These are phyloP conservation scores for Schwanniomyces yamadae DNA, from an alignment of 805 yeast genomes.

Conservation along the genomic window DNA sequence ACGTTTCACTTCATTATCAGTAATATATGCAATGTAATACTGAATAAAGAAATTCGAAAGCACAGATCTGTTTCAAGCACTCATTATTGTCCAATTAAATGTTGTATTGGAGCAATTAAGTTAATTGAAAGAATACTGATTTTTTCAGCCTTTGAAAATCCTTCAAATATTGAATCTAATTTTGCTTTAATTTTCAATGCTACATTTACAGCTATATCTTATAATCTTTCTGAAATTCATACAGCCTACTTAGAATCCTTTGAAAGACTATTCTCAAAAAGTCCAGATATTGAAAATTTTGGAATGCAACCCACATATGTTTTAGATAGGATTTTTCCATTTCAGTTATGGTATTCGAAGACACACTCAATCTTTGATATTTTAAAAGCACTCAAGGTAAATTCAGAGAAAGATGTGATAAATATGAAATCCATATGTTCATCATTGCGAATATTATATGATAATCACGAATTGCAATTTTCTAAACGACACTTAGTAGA, in stretches of 20 bases:
- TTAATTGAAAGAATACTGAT: constrained; percentile 32
- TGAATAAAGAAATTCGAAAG: constrained; percentile 2
- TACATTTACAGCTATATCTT: constrained; percentile 26
- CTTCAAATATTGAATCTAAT: constrained; percentile 12
- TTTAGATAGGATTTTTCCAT: constrained; percentile 32
- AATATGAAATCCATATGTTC: constrained; percentile 35
- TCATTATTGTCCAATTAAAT: constrained; percentile 19
- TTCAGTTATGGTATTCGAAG: constrained; percentile 41
- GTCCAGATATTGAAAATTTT: constrained; percentile 15
- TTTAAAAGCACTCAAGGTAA: constrained; percentile 21
- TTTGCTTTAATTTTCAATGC: constrained; percentile 32
- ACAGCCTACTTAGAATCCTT: constrained; percentile 41
- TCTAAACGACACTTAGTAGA: constrained; percentile 42
- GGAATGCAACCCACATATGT: constrained; percentile 13
- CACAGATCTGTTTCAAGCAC: constrained; percentile 6
- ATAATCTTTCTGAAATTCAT: constrained; percentile 38
- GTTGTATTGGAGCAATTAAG: constrained; percentile 41
- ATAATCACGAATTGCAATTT: constrained; percentile 36
- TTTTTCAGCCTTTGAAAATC: constrained; percentile 21
- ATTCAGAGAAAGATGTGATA: constrained; percentile 26
- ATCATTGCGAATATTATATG: constrained; percentile 31
- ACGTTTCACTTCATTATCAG: constrained; percentile 26
- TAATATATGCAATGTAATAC: constrained; percentile 16
- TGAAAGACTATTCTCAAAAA: constrained; percentile 37
- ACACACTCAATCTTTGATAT: constrained; percentile 41